These are phyloP conservation scores for Citrus cavaleriei DNA, from an alignment of 345 rosid genomes.

Conservation along the genomic window DNA sequence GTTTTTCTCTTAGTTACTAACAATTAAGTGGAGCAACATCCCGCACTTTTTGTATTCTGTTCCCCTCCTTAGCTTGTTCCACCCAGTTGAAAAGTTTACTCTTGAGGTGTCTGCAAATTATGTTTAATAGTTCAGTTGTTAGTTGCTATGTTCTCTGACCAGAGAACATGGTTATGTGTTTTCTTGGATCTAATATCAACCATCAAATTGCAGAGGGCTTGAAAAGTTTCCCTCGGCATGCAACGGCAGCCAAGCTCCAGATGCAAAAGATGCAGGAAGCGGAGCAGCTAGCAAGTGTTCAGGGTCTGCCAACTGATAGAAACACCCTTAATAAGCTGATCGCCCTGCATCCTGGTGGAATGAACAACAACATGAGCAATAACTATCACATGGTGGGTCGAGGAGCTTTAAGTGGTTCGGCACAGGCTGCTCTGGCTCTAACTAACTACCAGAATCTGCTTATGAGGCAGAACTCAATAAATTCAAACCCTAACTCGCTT, in stretches of 20 bases:
- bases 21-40: not conserved
- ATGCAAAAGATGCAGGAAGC: slow-evolving; percentile 81
- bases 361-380: slow-evolving; percentile 47
- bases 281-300: slow-evolving; percentile 73
- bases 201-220: slow-evolving; percentile 66
- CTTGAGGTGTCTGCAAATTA: not conserved
- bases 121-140: not conserved
- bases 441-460: slow-evolving; percentile 70
- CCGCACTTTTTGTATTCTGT: not conserved
- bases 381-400: slow-evolving; percentile 51
- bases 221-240: slow-evolving; percentile 71
- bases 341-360: slow-evolving; percentile 60
- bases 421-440: slow-evolving; percentile 79
- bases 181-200: slow-evolving; percentile 1
- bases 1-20: not conserved
- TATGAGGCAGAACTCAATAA: slow-evolving; percentile 76
- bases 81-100: not conserved
- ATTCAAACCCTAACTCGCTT: slow-evolving; percentile 51
- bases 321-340: slow-evolving; percentile 78
- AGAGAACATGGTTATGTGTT: not conserved
- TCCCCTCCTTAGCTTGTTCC: not conserved
- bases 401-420: slow-evolving; percentile 64
- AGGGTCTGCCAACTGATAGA: slow-evolving; percentile 79
- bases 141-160: not conserved
- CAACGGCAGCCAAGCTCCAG: slow-evolving; percentile 55